These are phyloP conservation scores for Volutella citrinella DNA, from an alignment of 2,329 filamentous ascomycete species.

Conservation along the genomic window DNA sequence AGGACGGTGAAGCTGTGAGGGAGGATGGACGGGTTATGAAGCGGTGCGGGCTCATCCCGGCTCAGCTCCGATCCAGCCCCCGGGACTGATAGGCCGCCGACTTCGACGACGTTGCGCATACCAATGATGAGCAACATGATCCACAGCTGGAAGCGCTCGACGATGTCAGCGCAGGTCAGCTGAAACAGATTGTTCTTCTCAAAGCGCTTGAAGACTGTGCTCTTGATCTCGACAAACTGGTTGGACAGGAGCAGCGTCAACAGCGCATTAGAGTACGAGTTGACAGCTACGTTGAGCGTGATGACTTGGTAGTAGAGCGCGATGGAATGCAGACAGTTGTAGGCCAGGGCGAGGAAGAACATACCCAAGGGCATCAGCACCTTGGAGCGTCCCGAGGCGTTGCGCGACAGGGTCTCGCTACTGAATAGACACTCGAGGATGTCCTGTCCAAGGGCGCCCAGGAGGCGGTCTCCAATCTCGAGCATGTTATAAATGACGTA, in stretches of 20 bases:
- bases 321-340: conserved; percentile 84
- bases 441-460: conserved; percentile 91
- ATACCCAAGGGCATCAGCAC: conserved; percentile 85
- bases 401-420: conserved; percentile 84
- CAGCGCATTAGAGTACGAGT: conserved; percentile 95
- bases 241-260: conserved; percentile 92
- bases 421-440: conserved; percentile 95
- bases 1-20: conserved; percentile 89
- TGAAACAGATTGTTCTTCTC: conserved; percentile 98
- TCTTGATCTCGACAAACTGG: conserved; percentile 98
- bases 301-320: conserved; percentile 97
- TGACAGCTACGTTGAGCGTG: conserved; percentile 95
- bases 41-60: conserved; percentile 46
- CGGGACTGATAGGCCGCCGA: conserved; percentile 73
- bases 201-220: conserved; percentile 97
- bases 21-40: conserved; percentile 71
- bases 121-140: conserved; percentile 96
- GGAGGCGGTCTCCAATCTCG: conserved; percentile 84
- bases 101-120: conserved; percentile 92
- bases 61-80: conserved; percentile 49
- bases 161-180: conserved; percentile 91
- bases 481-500: conserved; percentile 99
- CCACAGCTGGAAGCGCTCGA: conserved; percentile 96
- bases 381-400: conserved; percentile 86
- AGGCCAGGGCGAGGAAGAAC: conserved; percentile 80